These are phyloP conservation scores for Quaeritorhiza haematococci DNA, from an alignment of 371 early-diverging fungal species.

Conservation along the genomic window DNA sequence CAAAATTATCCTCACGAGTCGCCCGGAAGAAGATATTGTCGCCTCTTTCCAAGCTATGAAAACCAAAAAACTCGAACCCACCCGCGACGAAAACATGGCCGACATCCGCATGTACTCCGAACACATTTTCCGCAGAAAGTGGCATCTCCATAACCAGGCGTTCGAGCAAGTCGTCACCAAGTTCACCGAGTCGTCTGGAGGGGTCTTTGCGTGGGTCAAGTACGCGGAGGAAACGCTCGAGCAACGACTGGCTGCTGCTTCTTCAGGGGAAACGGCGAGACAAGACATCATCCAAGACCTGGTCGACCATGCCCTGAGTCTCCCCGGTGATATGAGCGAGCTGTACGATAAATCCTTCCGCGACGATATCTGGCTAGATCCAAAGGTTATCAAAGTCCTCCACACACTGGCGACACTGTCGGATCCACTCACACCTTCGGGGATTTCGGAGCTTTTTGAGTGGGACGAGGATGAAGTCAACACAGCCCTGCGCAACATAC, in stretches of 20 bases:
- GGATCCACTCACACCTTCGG: neutral
- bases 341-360: neutral
- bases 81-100: neutral
- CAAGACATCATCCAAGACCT: neutral
- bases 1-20: slow-evolving; percentile 15
- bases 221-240: neutral
- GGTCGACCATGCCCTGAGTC: neutral
- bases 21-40: slow-evolving; percentile 11
- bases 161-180: neutral
- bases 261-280: no score
- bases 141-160: neutral
- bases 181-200: neutral
- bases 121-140: neutral
- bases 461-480: neutral
- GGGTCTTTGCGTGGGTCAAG: neutral
- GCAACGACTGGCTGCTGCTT: neutral
- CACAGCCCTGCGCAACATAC: neutral
- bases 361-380: no score
- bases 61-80: neutral
- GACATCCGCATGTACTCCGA: neutral
- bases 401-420: slow-evolving; percentile 2
- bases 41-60: neutral
- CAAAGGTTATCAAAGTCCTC: neutral
- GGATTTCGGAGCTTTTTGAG: neutral
- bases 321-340: neutral